These are phyloP conservation scores for Phragmites australis DNA, from an alignment of 176 grass and related monocot species.

Conservation along the genomic window DNA sequence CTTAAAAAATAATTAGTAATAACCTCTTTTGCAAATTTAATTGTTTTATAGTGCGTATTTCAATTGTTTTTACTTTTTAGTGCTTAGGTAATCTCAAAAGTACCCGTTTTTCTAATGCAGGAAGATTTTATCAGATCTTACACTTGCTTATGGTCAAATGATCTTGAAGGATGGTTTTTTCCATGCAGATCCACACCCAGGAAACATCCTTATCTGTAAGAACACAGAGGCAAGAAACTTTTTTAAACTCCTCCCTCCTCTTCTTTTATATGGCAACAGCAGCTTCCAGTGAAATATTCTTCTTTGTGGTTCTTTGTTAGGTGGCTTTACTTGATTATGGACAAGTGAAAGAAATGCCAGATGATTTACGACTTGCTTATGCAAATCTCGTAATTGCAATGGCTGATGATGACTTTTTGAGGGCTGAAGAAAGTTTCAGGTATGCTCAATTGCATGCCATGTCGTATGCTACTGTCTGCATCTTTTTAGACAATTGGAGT, in stretches of 20 bases:
- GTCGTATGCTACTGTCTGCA: conserved; percentile 5
- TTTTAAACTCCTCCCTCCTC: conserved; percentile 3
- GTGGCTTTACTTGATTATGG: conserved; percentile 99
- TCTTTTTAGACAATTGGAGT: conserved; percentile 9
- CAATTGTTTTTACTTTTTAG: background rate
- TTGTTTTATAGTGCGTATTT: background rate
- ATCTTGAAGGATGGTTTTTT: conserved; percentile 99
- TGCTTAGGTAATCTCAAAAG: conserved; percentile 21
- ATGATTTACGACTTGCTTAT: conserved; percentile 87
- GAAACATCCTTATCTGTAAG: conserved; percentile 95
- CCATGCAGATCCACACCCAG: conserved; percentile 98
- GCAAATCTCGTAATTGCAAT: conserved; percentile 96
- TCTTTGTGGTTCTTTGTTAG: conserved; percentile 45
- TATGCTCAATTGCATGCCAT: conserved; percentile 39
- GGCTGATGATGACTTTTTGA: conserved; percentile 71
- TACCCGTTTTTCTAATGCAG: conserved; percentile 52
- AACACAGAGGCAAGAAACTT: conserved; percentile 70
- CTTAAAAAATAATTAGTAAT: background rate
- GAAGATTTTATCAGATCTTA: conserved; percentile 91
- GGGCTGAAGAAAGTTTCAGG: conserved; percentile 68
- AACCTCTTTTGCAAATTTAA: background rate
- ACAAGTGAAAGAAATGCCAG: conserved; percentile 96
- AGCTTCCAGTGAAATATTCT: conserved; percentile 27
- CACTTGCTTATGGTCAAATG: conserved; percentile 99
- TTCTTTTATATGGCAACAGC: conserved; percentile 14